Base-by-base conservation (phyloP, 177 flowering plant genomes). In the Vitis hybrid region DNA sequence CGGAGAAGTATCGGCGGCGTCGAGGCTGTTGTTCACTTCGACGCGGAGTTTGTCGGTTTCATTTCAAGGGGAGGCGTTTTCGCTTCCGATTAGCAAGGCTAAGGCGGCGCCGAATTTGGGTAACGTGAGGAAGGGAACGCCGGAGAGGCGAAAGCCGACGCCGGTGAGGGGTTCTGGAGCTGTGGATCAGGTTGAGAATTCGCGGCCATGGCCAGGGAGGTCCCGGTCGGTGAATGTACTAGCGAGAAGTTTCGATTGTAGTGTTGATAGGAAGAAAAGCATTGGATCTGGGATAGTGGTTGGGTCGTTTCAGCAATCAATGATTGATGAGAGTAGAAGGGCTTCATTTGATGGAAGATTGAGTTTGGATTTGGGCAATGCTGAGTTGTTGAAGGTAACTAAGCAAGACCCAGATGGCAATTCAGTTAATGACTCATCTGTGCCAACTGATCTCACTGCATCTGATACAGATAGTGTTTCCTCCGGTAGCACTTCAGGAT, bases 401-500 rank as follows among this genome's bases (percentile, higher is more conserved):
- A 66, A 72, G 69, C 75, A 65, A 55, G 75, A 73, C 16, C 71
- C 72, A 60, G 86, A 86, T 81, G 82, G 68, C 2, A 75, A 67
- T 80, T 83, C 73, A 10, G 78, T 51, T 16, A 81, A 76, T 67
- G 88, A 77, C 48, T 76, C 84, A 59, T 70, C 71, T 48, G 74
- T 76, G 62, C 77, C 85, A 45, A 83, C 77, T 72, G 92, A 91
- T 81, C 81, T 84, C 18, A 78, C 85, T 31, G 85, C 92, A 5
- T 90, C 98, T 29, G 97, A 92, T 78, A 83, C 92, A 12, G 98
- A 94, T n/a, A 94, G 97, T 78, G 92, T 90, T 62, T 94, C 97
- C 48, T 94, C 98, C 18, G 93, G 94, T 65, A 88, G 98, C 77
- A 89, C 91, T 75, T 86, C 93, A 14, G 90, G 89, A 33, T 67